Evolutionary conservation across 345 rosid genomes (phyloP), one percentile per base, ranked within the genome.

Genomic region (Ailanthus altissimus): DNA sequence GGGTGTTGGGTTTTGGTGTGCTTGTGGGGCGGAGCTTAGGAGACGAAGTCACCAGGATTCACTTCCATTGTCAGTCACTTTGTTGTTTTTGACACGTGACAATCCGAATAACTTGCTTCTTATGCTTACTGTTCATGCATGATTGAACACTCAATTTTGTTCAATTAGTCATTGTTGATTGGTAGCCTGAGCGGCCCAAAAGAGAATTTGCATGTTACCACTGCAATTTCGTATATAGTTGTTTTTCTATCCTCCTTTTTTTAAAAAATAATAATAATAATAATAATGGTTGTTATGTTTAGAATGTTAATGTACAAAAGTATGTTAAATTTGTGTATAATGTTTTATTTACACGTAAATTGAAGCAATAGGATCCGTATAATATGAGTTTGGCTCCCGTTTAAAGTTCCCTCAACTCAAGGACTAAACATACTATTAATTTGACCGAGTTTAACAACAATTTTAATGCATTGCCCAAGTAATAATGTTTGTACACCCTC

Each of bases 21-120:
- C 42, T 62, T 50, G 70, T 77, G 71, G 75, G 84, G 46, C 72
- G 78, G 46, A 74, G 67, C 10, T 57, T 75, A 11, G 54, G 46
- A 25, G 69, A 64, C 23, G 56, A 80, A 81, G 84, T 73, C 75
- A 77, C 36, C 38, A 42, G 71, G 84, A 77, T 81, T 81, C 77
- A 75, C 75, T 49, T 16, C 67, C 67, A 23, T 50, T 46, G n/a
- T 38, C 42, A 26, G 63, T 57, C 38, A 21, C 53, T 40, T 23
- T 11, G 10, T 3, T 23, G 65, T 11, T 74, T 25, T 61, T 49
- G 60, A 36, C 77, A 49, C 36, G 70, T 62, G 77, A 62, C 46
- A 16, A 28, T 62, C n/a, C n/a, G 70, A 74, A 62, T 74, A 62
- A 62, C 77, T 74, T 74, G 77, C 59, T 12, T 47, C 3, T 11